These are phyloP conservation scores for Bathelium albidoporum DNA, from an alignment of 495 filamentous ascomycete species.

Conservation along the genomic window DNA sequence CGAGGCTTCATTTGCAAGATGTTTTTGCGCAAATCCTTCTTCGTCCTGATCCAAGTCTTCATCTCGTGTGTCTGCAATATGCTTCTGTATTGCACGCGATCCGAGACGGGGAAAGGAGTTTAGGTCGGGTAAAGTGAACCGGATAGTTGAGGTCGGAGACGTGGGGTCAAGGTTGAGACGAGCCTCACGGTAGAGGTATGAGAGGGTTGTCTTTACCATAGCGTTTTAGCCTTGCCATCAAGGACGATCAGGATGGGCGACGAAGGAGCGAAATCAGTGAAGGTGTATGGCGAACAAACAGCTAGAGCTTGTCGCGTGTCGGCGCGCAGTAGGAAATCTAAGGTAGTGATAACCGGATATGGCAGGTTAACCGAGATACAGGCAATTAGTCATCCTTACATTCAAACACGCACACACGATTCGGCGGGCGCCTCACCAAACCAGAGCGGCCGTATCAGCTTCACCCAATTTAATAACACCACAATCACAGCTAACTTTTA, in stretches of 20 bases:
- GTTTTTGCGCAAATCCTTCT: conserved; percentile 55
- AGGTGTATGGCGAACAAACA: background rate
- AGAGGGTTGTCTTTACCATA: conserved; percentile 25
- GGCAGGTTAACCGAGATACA: background rate
- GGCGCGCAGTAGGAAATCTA: background rate
- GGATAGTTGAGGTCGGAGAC: conserved; percentile 55
- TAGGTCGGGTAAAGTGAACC: conserved; percentile 58
- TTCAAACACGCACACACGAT: too few species aligned
- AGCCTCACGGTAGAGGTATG: conserved; percentile 68
- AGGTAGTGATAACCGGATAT: background rate
- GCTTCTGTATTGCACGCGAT: conserved; percentile 21
- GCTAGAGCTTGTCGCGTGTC: background rate
- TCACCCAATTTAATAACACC: too few species aligned
- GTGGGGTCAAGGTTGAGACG: conserved; percentile 70
- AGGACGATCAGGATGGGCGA: background rate
- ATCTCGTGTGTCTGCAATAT: conserved; percentile 32
- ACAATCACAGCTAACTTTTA: too few species aligned
- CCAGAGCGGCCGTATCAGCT: too few species aligned
- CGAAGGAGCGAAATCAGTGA: background rate
- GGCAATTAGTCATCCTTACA: background rate
- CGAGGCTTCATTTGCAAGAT: conserved; percentile 68
- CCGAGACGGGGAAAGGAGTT: conserved; percentile 25
- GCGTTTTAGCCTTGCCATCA: background rate
- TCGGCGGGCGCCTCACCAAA: too few species aligned
- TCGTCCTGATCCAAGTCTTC: conserved; percentile 54